Base-by-base conservation (phyloP, 805 yeast genomes). In the Tetrapisispora pingtungensis region DNA sequence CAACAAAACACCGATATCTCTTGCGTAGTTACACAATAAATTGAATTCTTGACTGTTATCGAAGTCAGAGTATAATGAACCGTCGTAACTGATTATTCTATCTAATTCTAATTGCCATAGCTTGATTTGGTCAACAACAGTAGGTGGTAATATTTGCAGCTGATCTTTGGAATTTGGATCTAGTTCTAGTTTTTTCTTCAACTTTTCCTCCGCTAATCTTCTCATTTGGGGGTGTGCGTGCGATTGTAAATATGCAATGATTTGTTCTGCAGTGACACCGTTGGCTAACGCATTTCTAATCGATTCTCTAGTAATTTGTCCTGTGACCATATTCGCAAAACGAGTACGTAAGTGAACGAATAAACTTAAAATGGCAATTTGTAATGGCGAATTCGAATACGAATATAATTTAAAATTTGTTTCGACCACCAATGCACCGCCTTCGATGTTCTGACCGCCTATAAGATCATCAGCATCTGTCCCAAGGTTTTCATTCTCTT, bases 41-140 rank as follows among this genome's bases (percentile, higher is more conserved):
- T 81, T 84, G 61, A 77, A 93, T 61, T 93, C 97, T 48, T 77
- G 75, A 43, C 75, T 82, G 47, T 72, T 81, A 20, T 81, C 71
- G 61, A 93, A 93, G 54, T 90, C 96, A 46, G 86, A 81, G 66
- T 85, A 93, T 38, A 93, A 64, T 47, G 81, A 88, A 0, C 99
- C 99, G 26, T 81, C 86, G 41, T 78, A 84, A 1, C 93, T 77
- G 53, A 84, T 80, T 51, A 93, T 85, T 65, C 99, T 76, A 62
- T 93, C 97, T 67, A 89, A 66, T 61, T 93, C 99, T 48, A 93
- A 70, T 67, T 93, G 97, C 99, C 99, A 93, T 43, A 93, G 71
- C 59, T 80, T 81, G 54, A 93, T 85, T 62, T 93, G 99, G 64
- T 93, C 99, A 1, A 86, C 84, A n/a, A 93, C 95, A 0, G 96